Conservation (phyloP, 495 filamentous ascomycete genomes). For the Ramalina peruviana region DNA sequence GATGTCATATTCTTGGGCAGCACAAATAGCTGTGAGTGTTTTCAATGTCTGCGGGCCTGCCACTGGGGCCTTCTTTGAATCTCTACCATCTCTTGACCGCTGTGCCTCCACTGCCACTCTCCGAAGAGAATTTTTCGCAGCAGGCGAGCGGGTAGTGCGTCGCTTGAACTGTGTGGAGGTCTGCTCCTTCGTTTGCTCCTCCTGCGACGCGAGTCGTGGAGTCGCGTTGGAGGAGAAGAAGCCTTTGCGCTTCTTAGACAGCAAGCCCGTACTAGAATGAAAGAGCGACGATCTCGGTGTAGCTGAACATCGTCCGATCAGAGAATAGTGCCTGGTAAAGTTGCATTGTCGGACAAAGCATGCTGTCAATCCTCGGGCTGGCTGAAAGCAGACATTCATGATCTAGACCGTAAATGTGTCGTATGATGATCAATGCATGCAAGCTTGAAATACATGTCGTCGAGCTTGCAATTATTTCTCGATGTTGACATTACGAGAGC, state of each 20-base stretch:
- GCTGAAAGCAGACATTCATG: background rate
- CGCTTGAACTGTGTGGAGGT: constrained; percentile 28
- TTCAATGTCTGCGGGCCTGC: constrained; percentile 6
- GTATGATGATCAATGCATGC: no score
- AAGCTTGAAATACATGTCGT: no score
- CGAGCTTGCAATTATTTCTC: no score
- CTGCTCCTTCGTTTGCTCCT: constrained; percentile 12
- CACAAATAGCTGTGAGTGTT: constrained; percentile 60
- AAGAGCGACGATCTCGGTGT: constrained; percentile 25
- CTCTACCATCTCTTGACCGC: constrained; percentile 36
- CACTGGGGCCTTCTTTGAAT: constrained; percentile 16
- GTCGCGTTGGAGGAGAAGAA: constrained; percentile 38
- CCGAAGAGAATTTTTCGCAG: constrained; percentile 40
- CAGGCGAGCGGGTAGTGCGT: constrained; percentile 30
- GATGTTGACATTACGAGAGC: no score
- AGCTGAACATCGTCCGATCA: constrained; percentile 15
- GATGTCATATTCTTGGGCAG: constrained; percentile 79
- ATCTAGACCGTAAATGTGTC: no score
- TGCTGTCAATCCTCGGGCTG: constrained; percentile 1
- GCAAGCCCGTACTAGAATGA: constrained; percentile 25
- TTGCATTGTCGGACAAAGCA: constrained; percentile 20
- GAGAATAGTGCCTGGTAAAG: constrained; percentile 21
- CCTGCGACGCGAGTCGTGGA: constrained; percentile 23
- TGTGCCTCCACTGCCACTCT: constrained; percentile 48
- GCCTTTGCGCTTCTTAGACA: constrained; percentile 26